Conservation (phyloP, 345 rosid genomes). For the Geranium rotundifolium region DNA sequence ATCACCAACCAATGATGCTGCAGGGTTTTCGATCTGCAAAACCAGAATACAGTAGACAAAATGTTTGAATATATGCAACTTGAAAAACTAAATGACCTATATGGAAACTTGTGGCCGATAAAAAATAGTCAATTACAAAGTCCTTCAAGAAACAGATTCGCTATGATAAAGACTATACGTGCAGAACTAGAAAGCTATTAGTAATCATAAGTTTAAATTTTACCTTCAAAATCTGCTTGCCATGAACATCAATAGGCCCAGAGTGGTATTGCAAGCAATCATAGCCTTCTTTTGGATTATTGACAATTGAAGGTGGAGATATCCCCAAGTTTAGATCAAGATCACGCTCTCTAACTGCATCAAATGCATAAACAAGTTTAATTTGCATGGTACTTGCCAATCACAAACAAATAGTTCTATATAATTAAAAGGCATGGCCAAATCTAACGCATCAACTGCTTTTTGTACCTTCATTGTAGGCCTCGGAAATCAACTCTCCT, state of each 20-base stretch:
- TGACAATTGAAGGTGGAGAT: conserved; percentile 38
- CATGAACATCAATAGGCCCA: conserved; percentile 8
- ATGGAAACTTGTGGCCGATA: no score
- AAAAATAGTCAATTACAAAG: no score
- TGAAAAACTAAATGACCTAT: no score
- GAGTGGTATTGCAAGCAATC: conserved; percentile 28
- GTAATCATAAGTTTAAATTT: no score
- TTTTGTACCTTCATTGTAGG: conserved; percentile 46
- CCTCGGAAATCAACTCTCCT: conserved; percentile 40
- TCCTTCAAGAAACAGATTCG: no score
- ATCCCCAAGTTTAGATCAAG: conserved; percentile 82
- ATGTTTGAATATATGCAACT: no score
- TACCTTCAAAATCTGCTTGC: no score
- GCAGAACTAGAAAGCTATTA: no score
- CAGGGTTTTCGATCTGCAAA: conserved; percentile 32
- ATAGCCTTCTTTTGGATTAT: conserved; percentile 35
- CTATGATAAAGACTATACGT: no score
- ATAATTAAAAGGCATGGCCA: neutral
- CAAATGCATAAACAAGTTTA: neutral
- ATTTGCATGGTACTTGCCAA: neutral
- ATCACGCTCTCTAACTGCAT: conserved; percentile 32
- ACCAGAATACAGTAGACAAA: conserved; percentile 5
- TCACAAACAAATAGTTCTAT: no score
- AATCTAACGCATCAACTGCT: neutral
- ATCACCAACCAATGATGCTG: conserved; percentile 24